Evolutionary conservation across 495 filamentous ascomycete genomes (phyloP), one percentile per base, ranked within the genome.

Genomic region (Schizothecium vesticola): DNA sequence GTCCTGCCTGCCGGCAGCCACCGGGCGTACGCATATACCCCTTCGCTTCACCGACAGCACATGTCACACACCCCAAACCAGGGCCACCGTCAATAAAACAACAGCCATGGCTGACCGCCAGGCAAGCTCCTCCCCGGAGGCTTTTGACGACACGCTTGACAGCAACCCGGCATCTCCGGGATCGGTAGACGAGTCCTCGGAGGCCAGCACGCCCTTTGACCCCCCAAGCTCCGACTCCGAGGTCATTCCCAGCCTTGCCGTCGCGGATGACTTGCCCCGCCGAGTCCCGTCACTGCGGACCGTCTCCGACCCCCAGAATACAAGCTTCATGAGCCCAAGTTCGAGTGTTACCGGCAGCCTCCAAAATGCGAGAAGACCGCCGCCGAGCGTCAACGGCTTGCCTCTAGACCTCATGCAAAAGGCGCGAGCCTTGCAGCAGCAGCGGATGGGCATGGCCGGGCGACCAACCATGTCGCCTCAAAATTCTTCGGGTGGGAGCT

Each of bases 391-490:
- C 7, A 84, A 84, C 63, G 83, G 84, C 29, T 79, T 95, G 23
- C 90, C 91, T 56, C 87, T 90, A 76, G 92, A 96, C 69, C 87
- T 97, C 68, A 86, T 91, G 80, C 91, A 89, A 43, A 93, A 89
- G 72, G 89, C 94, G 83, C 88, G 87, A 70, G 91, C 90, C 2
- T 70, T 80, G 10, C 76, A 78, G 60, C 74, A 79, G 56, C 80
- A 73, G 61, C 78, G 71, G 23, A 77, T 72, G 76, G 73, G 68
- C 26, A 75, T 74, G 70, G 67, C 75, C 4, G 61, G n/a, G 63
- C 71, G 69, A 43, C 62, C 73, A 3, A n/a, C n/a, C 21, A 59
- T 71, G 56, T 63, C 64, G 10, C 51, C 64, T 7, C 67, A 65
- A 22, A 28, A 24, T 21, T 63, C 59, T 11, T 31, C 69, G 10